These are phyloP conservation scores for Taphrina flavorubra DNA, from an alignment of 1,139 yeast genomes.

Conservation along the genomic window DNA sequence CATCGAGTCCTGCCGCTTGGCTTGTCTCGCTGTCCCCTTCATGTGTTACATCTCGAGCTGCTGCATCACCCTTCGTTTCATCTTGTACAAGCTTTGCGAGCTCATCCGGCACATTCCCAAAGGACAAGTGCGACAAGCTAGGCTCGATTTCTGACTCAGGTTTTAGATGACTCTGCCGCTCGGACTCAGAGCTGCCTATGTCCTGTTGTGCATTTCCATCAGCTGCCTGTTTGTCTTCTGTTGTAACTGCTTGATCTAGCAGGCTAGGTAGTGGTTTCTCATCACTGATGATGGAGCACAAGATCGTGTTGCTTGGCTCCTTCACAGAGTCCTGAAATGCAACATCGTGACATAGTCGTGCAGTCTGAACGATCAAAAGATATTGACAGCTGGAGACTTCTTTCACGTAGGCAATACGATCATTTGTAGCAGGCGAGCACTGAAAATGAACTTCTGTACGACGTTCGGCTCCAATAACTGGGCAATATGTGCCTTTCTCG, in stretches of 20 bases:
- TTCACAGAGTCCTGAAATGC: slow-evolving; percentile 58
- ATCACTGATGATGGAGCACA: slow-evolving; percentile 54
- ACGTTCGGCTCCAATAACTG: slow-evolving; percentile 68
- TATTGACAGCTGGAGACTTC: slow-evolving; percentile 80
- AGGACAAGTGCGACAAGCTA: slow-evolving; percentile 36
- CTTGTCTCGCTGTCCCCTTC: neutral
- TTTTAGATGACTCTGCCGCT: neutral
- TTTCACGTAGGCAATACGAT: slow-evolving; percentile 56
- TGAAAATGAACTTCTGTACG: slow-evolving; percentile 67
- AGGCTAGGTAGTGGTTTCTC: slow-evolving; percentile 33
- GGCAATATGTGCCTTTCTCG: slow-evolving; percentile 72
- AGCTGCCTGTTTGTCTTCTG: neutral
- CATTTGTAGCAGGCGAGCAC: slow-evolving; percentile 60
- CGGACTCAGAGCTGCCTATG: neutral
- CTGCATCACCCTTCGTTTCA: neutral
- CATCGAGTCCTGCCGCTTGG: neutral
- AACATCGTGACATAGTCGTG: slow-evolving; percentile 63
- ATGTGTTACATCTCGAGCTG: neutral
- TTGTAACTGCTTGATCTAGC: slow-evolving; percentile 9
- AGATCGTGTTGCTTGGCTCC: slow-evolving; percentile 55
- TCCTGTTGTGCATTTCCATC: neutral
- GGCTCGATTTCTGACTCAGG: neutral
- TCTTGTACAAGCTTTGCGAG: neutral
- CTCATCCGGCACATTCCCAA: neutral
- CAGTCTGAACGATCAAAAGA: slow-evolving; percentile 63